Conservation (phyloP, 345 rosid species). For the Pistacia vera region DNA sequence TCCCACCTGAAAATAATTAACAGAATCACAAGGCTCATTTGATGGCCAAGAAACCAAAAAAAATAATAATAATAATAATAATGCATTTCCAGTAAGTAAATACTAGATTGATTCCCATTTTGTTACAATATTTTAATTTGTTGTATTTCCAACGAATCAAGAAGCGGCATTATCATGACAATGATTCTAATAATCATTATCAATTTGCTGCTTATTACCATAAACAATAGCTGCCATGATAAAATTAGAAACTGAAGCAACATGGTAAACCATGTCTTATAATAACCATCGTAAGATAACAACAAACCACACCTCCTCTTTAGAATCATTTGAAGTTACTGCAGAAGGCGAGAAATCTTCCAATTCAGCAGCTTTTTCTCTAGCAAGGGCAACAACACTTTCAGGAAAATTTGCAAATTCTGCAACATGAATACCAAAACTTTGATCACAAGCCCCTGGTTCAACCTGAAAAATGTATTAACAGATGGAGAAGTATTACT, state of each 20-base stretch:
- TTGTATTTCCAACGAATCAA: neutral
- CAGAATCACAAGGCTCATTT: neutral
- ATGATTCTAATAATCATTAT: neutral
- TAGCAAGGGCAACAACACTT: slow-evolving; percentile 86
- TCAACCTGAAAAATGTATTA: slow-evolving; percentile 58
- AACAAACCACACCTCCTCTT: slow-evolving; percentile 41
- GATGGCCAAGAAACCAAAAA: neutral
- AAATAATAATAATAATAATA: no score
- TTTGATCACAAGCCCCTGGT: slow-evolving; percentile 96
- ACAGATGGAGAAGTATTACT: slow-evolving; percentile 8
- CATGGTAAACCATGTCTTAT: neutral
- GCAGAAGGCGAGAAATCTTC: slow-evolving; percentile 87
- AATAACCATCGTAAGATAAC: neutral
- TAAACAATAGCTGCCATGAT: slow-evolving; percentile 9
- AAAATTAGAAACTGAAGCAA: neutral
- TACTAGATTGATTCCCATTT: neutral
- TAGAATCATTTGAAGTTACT: slow-evolving; percentile 41
- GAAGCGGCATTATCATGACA: neutral
- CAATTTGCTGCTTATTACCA: neutral
- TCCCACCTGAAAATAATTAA: slow-evolving; percentile 48
- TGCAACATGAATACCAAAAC: slow-evolving; percentile 98
- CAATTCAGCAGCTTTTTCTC: slow-evolving; percentile 94
- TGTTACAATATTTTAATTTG: neutral
- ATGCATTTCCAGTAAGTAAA: no score
- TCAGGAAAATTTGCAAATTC: slow-evolving; percentile 97